These are phyloP conservation scores for Dalbergia cultrata DNA, from an alignment of 306 rosid species.

Conservation along the genomic window DNA sequence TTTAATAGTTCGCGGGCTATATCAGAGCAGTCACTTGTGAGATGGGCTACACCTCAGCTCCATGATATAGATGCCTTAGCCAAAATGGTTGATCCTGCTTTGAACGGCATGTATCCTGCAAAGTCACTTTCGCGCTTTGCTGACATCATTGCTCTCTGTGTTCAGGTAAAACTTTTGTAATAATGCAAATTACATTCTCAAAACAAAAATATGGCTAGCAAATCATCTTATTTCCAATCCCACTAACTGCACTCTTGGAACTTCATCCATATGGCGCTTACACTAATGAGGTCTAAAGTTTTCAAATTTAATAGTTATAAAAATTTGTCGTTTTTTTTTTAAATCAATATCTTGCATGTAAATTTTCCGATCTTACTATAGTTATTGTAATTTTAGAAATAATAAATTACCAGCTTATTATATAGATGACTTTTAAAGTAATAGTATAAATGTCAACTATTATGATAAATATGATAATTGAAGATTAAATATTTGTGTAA, in stretches of 20 bases:
- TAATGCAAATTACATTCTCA: constrained; percentile 18
- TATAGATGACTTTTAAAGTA: too few species aligned
- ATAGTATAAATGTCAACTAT: too few species aligned
- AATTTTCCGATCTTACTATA: too few species aligned
- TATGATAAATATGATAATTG: too few species aligned
- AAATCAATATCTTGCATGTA: not conserved
- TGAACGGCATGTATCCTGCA: constrained; percentile 96
- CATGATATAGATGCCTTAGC: constrained; percentile 96
- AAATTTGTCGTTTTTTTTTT: not conserved
- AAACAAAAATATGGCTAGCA: too few species aligned
- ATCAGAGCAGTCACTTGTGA: constrained; percentile 95
- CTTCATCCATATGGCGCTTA: too few species aligned
- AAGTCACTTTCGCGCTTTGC: constrained; percentile 97
- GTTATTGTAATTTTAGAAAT: too few species aligned
- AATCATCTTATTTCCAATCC: too few species aligned
- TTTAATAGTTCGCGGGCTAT: constrained; percentile 76
- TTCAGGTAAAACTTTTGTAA: constrained; percentile 71
- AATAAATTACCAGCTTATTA: too few species aligned
- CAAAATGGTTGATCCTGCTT: constrained; percentile 94
- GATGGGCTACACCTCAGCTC: constrained; percentile 99
- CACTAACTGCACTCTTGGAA: too few species aligned
- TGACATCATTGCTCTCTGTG: constrained; percentile 91
- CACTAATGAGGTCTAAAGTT: not conserved
- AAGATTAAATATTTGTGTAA: too few species aligned
- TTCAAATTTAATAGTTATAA: not conserved